These are phyloP conservation scores for Saccharomycopsis sp. DNA, from an alignment of 805 yeast genomes.

Conservation along the genomic window DNA sequence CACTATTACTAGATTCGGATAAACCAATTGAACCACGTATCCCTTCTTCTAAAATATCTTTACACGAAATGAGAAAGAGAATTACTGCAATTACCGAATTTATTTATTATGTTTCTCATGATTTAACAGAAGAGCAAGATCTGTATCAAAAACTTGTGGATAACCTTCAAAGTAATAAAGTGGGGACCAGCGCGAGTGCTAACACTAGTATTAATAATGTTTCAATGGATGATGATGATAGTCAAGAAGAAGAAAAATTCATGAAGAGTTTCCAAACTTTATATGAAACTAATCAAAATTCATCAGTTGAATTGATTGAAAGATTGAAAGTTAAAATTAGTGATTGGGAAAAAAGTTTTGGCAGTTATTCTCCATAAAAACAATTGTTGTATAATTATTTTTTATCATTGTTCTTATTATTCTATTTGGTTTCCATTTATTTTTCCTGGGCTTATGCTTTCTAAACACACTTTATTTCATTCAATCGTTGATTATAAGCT, in stretches of 20 bases:
- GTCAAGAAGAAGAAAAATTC: constrained; percentile 22
- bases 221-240: constrained; percentile 12
- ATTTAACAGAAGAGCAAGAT: constrained; percentile 64
- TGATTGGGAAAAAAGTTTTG: constrained; percentile 71
- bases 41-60: constrained; percentile 64
- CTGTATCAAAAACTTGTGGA: constrained; percentile 27
- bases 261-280: constrained; percentile 17
- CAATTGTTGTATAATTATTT: too few relatives aligned
- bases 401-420: too few relatives aligned
- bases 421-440: too few relatives aligned
- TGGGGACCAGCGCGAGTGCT: constrained; percentile 16
- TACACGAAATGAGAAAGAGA: constrained; percentile 79
- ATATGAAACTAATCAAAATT: constrained; percentile 40
- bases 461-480: too few relatives aligned
- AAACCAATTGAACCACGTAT: constrained; percentile 77
- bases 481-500: too few relatives aligned
- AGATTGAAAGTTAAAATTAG: constrained; percentile 58
- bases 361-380: constrained; percentile 25
- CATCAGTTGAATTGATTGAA: constrained; percentile 60
- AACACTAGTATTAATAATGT: constrained; percentile 5
- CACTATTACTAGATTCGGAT: constrained; percentile 22
- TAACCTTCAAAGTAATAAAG: constrained; percentile 2
- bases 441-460: too few relatives aligned
- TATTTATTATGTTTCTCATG: constrained; percentile 37
- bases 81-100: constrained; percentile 87